Evolutionary conservation across 257 asterid species (phyloP).

Genomic region (Orobanche coerulescens): DNA sequence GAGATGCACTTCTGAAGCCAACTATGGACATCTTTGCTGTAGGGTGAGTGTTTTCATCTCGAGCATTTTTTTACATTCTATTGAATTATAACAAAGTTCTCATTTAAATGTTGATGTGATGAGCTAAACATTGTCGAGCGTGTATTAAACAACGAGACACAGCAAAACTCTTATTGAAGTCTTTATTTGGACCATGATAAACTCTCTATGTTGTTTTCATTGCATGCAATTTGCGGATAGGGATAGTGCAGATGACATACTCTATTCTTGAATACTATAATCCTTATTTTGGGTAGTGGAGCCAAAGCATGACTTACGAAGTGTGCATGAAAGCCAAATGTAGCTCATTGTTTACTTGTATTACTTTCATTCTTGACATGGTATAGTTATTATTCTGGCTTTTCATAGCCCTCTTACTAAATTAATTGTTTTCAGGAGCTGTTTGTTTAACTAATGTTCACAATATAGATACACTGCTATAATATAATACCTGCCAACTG

Average conservation of each 20-base stretch:
- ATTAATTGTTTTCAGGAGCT: neutral
- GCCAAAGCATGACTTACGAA: neutral
- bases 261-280: neutral
- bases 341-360: constrained; percentile 12
- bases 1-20: constrained; percentile 80
- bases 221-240: constrained; percentile 6
- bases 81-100: neutral
- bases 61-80: constrained; percentile 4
- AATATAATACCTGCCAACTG: neutral
- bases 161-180: neutral
- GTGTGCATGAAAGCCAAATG: neutral
- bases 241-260: neutral
- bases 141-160: constrained; percentile 10
- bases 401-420: neutral
- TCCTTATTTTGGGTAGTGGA: neutral
- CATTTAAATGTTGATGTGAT: constrained; percentile 15
- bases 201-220: neutral
- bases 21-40: constrained; percentile 95
- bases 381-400: constrained; percentile 8
- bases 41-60: constrained; percentile 61
- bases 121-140: constrained; percentile 15
- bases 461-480: neutral
- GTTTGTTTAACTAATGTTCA: neutral
- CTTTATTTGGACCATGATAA: constrained; percentile 6
- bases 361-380: neutral